phyloP scores from a whole-genome alignment of 1,284 basidiomycete genomes.

The Apiotrichum domesticum region DNA sequence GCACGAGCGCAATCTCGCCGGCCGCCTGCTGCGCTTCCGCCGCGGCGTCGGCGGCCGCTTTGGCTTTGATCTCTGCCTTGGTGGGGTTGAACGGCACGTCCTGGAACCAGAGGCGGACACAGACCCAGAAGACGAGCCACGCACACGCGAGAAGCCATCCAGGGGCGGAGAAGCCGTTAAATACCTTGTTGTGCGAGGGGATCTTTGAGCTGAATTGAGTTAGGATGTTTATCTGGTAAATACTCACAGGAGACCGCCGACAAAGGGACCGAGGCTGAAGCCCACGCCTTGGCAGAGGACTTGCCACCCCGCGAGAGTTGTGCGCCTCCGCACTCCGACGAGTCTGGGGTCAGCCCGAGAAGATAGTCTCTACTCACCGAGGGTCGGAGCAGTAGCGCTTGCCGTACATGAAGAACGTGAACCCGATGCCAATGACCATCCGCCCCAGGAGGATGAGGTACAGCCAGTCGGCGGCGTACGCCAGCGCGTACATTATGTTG shows the following conservation, averaged over 20 bases:
- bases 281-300: constrained; percentile 8
- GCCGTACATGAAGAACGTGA: constrained; percentile 10
- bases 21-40: neutral
- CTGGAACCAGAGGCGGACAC: neutral
- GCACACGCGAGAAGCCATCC: constrained; percentile 7
- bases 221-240: neutral
- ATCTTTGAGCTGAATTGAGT: constrained; percentile 3
- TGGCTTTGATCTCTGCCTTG: no score
- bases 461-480: constrained; percentile 7
- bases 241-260: constrained; percentile 7
- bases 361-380: neutral
- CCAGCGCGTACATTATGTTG: constrained; percentile 4
- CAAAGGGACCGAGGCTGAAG: constrained; percentile 8
- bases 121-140: constrained; percentile 5
- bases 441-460: constrained; percentile 8
- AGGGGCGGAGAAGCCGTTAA: constrained; percentile 8
- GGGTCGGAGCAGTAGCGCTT: constrained; percentile 12
- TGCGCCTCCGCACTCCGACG: constrained; percentile 7
- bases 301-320: constrained; percentile 10
- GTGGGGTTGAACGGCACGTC: neutral
- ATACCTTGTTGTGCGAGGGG: neutral
- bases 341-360: neutral
- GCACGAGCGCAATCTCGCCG: neutral
- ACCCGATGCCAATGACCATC: constrained; percentile 4
- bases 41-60: no score